Evolutionary conservation across 2,329 filamentous ascomycete species (phyloP), one percentile per base, ranked within the genome.

Genomic region (Curvularia hawaiiensis): DNA sequence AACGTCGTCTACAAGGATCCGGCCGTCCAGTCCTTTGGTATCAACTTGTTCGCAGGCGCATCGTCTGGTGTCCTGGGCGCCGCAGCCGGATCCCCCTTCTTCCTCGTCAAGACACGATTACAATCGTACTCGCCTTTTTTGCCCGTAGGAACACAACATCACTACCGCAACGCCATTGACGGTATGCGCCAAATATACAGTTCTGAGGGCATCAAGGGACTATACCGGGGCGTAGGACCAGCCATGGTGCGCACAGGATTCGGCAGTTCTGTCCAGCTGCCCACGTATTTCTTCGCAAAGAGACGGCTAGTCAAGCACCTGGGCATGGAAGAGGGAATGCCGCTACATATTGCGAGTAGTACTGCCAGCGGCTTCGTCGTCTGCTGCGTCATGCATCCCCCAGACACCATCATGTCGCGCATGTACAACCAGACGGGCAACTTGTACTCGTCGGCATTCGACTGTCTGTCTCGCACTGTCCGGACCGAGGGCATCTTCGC

Each of bases 361-460:
- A 88, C 94, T 4, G 88, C 87, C 38, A 97, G 92, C 70, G 95
- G 95, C 0, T 97, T 99, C 71, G 95, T 97, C 12, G 95, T 99
- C 18, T 99, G 95, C 80, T 91, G 91, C 68, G 88, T 98, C 63
- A 99, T 99, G 95, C 95, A 99, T 73, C 95, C 95, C 52, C 95
- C 95, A 85, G 95, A 99, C 77, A 99, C 95, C 5, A 91, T 99
- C 79, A 99, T 99, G 95, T 95, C 92, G 61, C 90, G 95, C 62
- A 89, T 99, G 83, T 99, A 99, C 83, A 99, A 99, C 81, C 95
- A 99, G 77, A 96, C 93, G 61, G 95, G 95, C 51, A 96, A 97
- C 75, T 84, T 99, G n/a, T 99, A 99, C 82, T 88, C 85, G 66
- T 90, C 93, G 57, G 91, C 96, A 4, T 90, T 96, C 62, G 95